phyloP scores from a whole-genome alignment of 495 filamentous ascomycete genomes.

The Penicillium robsamsonii region DNA sequence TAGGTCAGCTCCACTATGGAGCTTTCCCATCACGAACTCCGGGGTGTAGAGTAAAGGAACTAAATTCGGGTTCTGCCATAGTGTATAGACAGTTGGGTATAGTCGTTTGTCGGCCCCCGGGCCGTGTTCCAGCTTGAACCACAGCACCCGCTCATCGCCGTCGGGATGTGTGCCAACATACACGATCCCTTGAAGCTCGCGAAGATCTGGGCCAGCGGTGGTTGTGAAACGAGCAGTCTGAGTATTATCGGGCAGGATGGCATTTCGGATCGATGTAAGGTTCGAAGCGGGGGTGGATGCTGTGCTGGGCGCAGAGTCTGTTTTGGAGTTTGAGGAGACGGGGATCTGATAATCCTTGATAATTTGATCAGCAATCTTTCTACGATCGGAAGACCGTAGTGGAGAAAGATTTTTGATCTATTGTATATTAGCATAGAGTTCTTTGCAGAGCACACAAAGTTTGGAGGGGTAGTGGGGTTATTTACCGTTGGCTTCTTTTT shows the following conservation, averaged over 20 bases:
- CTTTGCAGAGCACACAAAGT: background rate
- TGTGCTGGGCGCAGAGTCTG: slow-evolving; percentile 26
- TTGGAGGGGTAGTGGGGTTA: slow-evolving; percentile 26
- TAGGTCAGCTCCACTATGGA: slow-evolving; percentile 65
- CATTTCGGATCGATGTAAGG: slow-evolving; percentile 56
- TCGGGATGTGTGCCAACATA: slow-evolving; percentile 60
- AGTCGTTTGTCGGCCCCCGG: slow-evolving; percentile 47
- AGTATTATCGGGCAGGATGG: slow-evolving; percentile 62
- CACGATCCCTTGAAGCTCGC: slow-evolving; percentile 61
- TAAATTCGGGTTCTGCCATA: slow-evolving; percentile 63
- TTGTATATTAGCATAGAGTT: background rate
- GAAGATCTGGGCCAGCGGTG: slow-evolving; percentile 63
- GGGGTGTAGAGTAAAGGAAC: slow-evolving; percentile 65
- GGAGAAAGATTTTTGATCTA: slow-evolving; percentile 71
- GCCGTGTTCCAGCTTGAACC: slow-evolving; percentile 65
- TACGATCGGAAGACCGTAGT: slow-evolving; percentile 67
- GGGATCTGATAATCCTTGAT: slow-evolving; percentile 60
- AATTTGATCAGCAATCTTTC: slow-evolving; percentile 68
- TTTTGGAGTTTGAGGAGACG: slow-evolving; percentile 39
- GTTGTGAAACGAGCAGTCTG: slow-evolving; percentile 68
- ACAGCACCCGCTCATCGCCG: slow-evolving; percentile 64
- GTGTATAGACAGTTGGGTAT: slow-evolving; percentile 68
- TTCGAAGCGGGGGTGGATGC: slow-evolving; percentile 36
- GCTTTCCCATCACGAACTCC: slow-evolving; percentile 59
- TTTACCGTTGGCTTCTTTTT: slow-evolving; percentile 74